Evolutionary conservation across 768 basidiomycete genomes (phyloP).

Genomic region (Russula ochroleuca): DNA sequence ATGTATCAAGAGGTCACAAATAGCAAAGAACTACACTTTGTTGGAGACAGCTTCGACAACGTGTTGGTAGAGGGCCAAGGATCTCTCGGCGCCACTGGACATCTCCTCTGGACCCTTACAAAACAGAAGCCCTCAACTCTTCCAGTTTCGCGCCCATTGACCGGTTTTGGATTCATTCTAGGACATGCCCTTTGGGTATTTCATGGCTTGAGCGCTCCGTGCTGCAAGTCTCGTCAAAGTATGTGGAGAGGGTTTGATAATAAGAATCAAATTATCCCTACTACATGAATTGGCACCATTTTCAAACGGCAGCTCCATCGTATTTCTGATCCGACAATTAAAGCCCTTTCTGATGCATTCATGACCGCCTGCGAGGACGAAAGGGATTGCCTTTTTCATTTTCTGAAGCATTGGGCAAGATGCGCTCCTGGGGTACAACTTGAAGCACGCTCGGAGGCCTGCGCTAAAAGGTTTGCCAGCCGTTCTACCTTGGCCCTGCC

Average conservation of each 20-base stretch:
- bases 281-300: constrained; percentile 27
- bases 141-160: constrained; percentile 8
- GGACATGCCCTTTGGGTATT: constrained; percentile 24
- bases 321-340: constrained; percentile 18
- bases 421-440: too few relatives aligned
- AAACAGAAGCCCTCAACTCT: neutral
- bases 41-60: constrained; percentile 7
- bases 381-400: constrained; percentile 24
- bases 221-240: constrained; percentile 22
- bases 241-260: constrained; percentile 3
- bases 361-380: constrained; percentile 28
- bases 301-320: constrained; percentile 19
- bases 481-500: neutral
- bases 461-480: neutral
- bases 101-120: constrained; percentile 15
- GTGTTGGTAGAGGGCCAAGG: neutral
- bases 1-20: constrained; percentile 29
- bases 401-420: constrained; percentile 17
- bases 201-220: constrained; percentile 22
- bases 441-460: neutral
- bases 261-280: constrained; percentile 27
- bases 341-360: constrained; percentile 21
- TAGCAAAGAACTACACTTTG: constrained; percentile 17
- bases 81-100: constrained; percentile 22
- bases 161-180: constrained; percentile 25